Evolutionary conservation across 441 rosid genomes (phyloP).

Genomic region (Arabidopsis lyrata): DNA sequence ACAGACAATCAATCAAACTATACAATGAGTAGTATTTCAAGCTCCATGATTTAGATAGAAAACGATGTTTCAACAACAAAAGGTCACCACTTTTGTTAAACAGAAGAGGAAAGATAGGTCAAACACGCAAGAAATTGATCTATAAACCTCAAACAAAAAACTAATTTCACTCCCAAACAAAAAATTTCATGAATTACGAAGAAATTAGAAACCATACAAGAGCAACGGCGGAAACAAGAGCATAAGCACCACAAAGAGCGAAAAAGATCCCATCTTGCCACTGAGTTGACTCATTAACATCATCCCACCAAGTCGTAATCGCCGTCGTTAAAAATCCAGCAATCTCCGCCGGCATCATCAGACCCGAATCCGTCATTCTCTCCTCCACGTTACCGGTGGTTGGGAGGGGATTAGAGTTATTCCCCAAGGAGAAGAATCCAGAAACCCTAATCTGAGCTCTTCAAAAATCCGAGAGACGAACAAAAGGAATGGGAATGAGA

Average conservation of each 20-base stretch:
- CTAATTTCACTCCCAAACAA: not conserved
- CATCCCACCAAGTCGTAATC: constrained; percentile 49
- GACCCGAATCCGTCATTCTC: constrained; percentile 13
- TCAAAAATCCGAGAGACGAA: constrained; percentile 23
- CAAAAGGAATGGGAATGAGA: not conserved
- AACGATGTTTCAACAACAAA: constrained; percentile 30
- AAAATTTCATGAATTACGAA: not conserved
- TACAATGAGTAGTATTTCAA: not conserved
- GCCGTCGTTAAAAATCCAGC: constrained; percentile 27
- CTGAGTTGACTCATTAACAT: constrained; percentile 53
- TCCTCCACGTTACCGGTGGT: not conserved
- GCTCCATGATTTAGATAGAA: constrained; percentile 1
- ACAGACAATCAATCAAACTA: not conserved
- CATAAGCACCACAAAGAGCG: constrained; percentile 79
- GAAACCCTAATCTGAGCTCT: constrained; percentile 24
- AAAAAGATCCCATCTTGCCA: constrained; percentile 92
- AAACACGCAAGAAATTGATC: constrained; percentile 26
- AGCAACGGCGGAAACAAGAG: constrained; percentile 83
- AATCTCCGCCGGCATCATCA: constrained; percentile 40
- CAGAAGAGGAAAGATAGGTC: constrained; percentile 32
- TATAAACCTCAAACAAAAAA: constrained; percentile 9
- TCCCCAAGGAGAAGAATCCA: not conserved
- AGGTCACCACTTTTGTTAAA: not conserved
- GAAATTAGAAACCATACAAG: constrained; percentile 50
- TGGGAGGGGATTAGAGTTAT: not conserved